These are phyloP conservation scores for Phytophthora sp. DNA, from an alignment of 352 stramenopile genomes.

Conservation along the genomic window DNA sequence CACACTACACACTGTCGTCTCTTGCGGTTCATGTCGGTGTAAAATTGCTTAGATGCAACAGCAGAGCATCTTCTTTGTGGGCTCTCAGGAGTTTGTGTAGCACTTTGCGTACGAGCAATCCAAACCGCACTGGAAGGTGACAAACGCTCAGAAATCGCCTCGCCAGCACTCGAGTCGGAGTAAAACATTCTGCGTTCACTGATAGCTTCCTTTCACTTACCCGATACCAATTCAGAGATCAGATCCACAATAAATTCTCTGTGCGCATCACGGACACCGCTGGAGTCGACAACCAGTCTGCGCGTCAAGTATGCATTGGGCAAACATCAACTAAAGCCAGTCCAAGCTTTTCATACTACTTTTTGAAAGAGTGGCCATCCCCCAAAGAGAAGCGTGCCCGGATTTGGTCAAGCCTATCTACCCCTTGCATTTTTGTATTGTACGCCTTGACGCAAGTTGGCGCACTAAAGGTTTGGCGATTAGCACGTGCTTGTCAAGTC, in stretches of 20 bases:
- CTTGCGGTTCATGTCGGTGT: slow-evolving; percentile 1
- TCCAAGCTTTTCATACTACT: slow-evolving; percentile 37
- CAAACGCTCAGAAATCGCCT: background rate
- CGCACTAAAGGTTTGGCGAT: slow-evolving; percentile 11
- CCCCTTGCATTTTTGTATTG: slow-evolving; percentile 39
- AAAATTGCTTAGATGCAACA: slow-evolving; percentile 1
- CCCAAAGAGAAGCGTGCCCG: slow-evolving; percentile 30
- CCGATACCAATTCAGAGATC: background rate
- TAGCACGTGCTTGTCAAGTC: slow-evolving; percentile 3
- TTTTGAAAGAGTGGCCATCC: slow-evolving; percentile 38
- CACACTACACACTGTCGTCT: slow-evolving; percentile 5
- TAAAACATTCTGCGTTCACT: slow-evolving; percentile 5
- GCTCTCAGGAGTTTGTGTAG: background rate
- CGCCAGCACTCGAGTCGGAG: background rate
- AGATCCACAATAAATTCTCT: background rate
- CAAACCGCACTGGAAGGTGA: background rate
- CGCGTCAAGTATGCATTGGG: slow-evolving; percentile 27
- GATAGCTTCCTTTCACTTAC: background rate
- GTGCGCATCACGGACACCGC: background rate
- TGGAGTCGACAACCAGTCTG: background rate
- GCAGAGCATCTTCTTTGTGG: background rate
- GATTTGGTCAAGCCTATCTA: slow-evolving; percentile 36
- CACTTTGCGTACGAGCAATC: background rate
- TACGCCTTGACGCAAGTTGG: slow-evolving; percentile 31
- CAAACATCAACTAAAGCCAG: slow-evolving; percentile 32